A percentile compares a stretch with the other conserved stretches of the same genome.
These are phyloP conservation scores for bread wheat (Triticum aestivum) DNA, from an alignment of 176 grass and related monocot genomes.

Conservation along the genomic window IWGSC_CS_RefSeq_v2.1 NC_057803.1:751830542-751831041, in stretches of 20 bases:
- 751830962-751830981: not conserved
- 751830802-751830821: conserved; percentile 81
- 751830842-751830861: not conserved
- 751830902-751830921: not conserved
- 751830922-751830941: not conserved
- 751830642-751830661: conserved; percentile 18
- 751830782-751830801: conserved; percentile 85
- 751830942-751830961: no score
- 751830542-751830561: not conserved
- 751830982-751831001: not conserved
- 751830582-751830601: not conserved
- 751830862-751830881: not conserved
- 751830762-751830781: conserved; percentile 92
- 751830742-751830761: conserved; percentile 98
- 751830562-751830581: not conserved
- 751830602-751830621: not conserved
- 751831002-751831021: not conserved
- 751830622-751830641: not conserved
- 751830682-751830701: conserved; percentile 93
- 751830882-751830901: not conserved
- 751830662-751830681: conserved; percentile 67
- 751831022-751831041: not conserved
- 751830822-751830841: conserved; percentile 5
- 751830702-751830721: conserved; percentile 97
- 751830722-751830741: conserved; percentile 99